A percentile compares a stretch with the other conserved stretches of the same genome.
Conservation (phyloP, 768 basidiomycete genomes). For the Trametes elegans region DNA sequence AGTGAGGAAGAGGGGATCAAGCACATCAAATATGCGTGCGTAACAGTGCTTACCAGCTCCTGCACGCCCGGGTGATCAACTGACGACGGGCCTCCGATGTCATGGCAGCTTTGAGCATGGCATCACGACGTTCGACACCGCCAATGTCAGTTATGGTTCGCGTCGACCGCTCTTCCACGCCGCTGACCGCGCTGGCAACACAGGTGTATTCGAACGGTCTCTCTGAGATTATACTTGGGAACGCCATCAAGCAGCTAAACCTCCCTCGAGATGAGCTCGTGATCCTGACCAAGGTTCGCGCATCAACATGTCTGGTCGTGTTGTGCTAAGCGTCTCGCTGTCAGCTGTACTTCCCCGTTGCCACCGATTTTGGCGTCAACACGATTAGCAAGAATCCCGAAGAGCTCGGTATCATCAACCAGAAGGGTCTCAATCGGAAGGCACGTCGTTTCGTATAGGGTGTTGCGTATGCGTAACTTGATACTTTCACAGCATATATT, state of each 20-base stretch:
- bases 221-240: conserved; percentile 42
- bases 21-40: conserved; percentile 44
- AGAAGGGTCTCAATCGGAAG: conserved; percentile 38
- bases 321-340: too few relatives aligned
- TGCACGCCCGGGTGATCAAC: too few relatives aligned
- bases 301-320: too few relatives aligned
- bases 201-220: conserved; percentile 26
- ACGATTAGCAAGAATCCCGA: conserved; percentile 4
- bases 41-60: too few relatives aligned
- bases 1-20: conserved; percentile 35
- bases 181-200: too few relatives aligned
- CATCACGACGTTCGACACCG: conserved; percentile 39
- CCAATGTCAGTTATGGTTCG: conserved; percentile 22
- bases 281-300: conserved; percentile 43
- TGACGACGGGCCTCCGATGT: too few relatives aligned
- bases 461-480: background rate
- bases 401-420: conserved; percentile 36
- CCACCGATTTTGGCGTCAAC: background rate
- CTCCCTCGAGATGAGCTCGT: conserved; percentile 47
- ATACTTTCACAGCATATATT: conserved; percentile 41
- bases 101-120: conserved; percentile 37
- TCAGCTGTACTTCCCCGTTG: too few relatives aligned
- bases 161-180: background rate
- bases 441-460: conserved; percentile 21
- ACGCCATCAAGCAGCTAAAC: conserved; percentile 42